Percentiles rank a stretch among this genome's conserved stretches.
Evolutionary conservation across 805 yeast species (phyloP).

Genomic region (Nakazawaea laoshanensis): DNA sequence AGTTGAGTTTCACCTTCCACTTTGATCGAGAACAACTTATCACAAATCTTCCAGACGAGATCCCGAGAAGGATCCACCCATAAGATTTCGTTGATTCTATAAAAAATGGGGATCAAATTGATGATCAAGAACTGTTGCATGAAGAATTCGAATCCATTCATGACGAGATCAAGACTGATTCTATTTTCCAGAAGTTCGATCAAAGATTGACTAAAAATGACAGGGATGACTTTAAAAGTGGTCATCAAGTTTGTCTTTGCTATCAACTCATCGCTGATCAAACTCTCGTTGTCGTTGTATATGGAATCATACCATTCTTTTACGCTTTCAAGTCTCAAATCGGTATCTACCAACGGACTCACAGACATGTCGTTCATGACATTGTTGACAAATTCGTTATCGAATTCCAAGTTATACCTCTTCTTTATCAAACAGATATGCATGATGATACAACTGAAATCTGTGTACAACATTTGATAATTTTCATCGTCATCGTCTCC

Average conservation of each 20-base stretch:
- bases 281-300: conserved; percentile 64
- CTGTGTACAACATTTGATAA: conserved; percentile 55
- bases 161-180: conserved; percentile 50
- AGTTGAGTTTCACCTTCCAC: conserved; percentile 7
- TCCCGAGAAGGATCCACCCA: conserved; percentile 1
- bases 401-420: conserved; percentile 23
- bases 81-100: conserved; percentile 7
- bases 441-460: conserved; percentile 55
- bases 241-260: conserved; percentile 59
- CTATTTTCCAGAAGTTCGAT: conserved; percentile 47
- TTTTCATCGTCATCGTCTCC: conserved; percentile 29
- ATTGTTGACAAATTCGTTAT: conserved; percentile 13
- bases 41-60: conserved; percentile 6
- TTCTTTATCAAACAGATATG: conserved; percentile 31
- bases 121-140: conserved; percentile 68
- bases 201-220: conserved; percentile 65
- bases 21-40: conserved; percentile 3
- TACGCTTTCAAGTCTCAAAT: conserved; percentile 17
- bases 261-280: conserved; percentile 78
- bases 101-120: conserved; percentile 42
- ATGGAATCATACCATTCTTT: conserved; percentile 76
- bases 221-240: conserved; percentile 60
- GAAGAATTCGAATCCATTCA: conserved; percentile 81
- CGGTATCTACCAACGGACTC: conserved; percentile 15
- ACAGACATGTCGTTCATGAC: conserved; percentile 17